Percentiles rank a stretch among this genome's conserved stretches.
phyloP scores from a whole-genome alignment of 2,329 filamentous ascomycete genomes.

The Epichloe elymi region DNA sequence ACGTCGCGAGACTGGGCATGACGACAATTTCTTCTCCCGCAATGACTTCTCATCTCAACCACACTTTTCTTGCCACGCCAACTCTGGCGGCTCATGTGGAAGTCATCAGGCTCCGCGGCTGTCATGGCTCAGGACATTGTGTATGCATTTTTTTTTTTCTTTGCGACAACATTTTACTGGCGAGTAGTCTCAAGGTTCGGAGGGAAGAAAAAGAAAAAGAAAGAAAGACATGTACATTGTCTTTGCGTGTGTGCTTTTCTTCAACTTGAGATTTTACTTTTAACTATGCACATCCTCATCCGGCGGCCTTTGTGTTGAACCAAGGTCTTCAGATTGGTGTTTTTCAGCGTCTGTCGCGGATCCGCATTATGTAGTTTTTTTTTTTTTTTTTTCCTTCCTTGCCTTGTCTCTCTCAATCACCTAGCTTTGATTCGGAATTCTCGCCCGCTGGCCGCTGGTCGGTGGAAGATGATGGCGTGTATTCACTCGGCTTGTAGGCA shows the following conservation, averaged over 20 bases:
- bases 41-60: background rate
- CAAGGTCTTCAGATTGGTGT: background rate
- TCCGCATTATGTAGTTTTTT: background rate
- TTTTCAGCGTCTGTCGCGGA: background rate
- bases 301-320: background rate
- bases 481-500: background rate
- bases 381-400: background rate
- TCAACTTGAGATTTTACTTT: too few relatives aligned
- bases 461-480: background rate
- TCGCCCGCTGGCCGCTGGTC: background rate
- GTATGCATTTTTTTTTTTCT: background rate
- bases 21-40: background rate
- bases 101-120: too few relatives aligned
- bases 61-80: background rate
- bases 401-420: too few relatives aligned
- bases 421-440: background rate
- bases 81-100: too few relatives aligned
- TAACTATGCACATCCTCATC: background rate
- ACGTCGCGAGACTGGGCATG: background rate
- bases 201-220: rapidly evolving
- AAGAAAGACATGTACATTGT: too few relatives aligned
- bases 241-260: too few relatives aligned
- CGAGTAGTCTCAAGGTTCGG: background rate
- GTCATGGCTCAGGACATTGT: background rate
- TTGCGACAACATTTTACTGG: background rate